These are phyloP conservation scores for Prunus kanzakura DNA, from an alignment of 306 rosid genomes.

Conservation along the genomic window DNA sequence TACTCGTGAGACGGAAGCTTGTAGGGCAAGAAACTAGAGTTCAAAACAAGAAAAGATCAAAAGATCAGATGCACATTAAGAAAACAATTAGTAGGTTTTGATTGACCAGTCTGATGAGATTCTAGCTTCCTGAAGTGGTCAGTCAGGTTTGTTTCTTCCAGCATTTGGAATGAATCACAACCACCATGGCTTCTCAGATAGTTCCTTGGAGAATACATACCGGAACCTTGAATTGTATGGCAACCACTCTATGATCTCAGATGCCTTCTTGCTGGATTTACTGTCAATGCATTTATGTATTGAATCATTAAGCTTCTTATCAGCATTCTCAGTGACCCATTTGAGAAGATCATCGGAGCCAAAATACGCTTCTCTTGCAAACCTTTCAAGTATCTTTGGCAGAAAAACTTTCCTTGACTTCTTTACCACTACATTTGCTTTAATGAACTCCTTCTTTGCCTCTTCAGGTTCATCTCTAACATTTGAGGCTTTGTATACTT, in stretches of 20 bases:
- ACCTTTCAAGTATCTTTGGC: constrained; percentile 77
- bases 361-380: constrained; percentile 63
- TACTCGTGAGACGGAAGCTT: background rate
- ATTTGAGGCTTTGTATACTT: constrained; percentile 76
- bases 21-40: no score
- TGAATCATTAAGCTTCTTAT: constrained; percentile 65
- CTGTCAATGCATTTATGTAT: constrained; percentile 63
- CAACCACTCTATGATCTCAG: constrained; percentile 80
- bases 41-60: no score
- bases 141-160: background rate
- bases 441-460: constrained; percentile 79
- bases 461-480: constrained; percentile 57
- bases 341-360: constrained; percentile 60
- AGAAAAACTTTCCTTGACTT: constrained; percentile 71
- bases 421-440: constrained; percentile 70
- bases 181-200: constrained; percentile 79
- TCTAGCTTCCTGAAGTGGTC: constrained; percentile 5
- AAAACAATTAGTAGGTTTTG: no score
- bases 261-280: constrained; percentile 54
- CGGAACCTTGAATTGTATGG: constrained; percentile 79
- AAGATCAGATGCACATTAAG: no score
- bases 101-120: background rate
- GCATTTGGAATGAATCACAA: constrained; percentile 19
- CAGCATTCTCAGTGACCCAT: constrained; percentile 68
- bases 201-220: constrained; percentile 63